Evolutionary conservation across 495 filamentous ascomycete genomes (phyloP).

Genomic region (Penicillium odoratum): DNA sequence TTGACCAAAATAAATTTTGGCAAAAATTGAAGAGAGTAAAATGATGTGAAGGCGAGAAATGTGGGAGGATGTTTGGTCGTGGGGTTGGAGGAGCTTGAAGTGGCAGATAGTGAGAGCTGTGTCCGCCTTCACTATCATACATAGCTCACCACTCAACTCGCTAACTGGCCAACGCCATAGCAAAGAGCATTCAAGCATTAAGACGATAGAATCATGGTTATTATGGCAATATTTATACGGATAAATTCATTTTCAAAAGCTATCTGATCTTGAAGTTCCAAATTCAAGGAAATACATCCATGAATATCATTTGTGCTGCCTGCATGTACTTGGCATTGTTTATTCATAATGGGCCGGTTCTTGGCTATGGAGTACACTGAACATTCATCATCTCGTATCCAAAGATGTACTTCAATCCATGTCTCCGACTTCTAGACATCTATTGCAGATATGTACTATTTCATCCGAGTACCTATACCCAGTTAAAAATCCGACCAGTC

Average conservation of each 20-base stretch:
- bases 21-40: not conserved
- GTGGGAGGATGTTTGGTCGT: slow-evolving; percentile 10
- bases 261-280: too few relatives aligned
- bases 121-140: slow-evolving; percentile 17
- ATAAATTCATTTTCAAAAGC: too few relatives aligned
- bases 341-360: too few relatives aligned
- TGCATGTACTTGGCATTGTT: too few relatives aligned
- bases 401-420: too few relatives aligned
- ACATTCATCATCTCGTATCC: too few relatives aligned
- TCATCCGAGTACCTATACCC: not conserved
- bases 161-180: slow-evolving; percentile 1
- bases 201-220: not conserved
- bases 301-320: too few relatives aligned
- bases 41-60: not conserved
- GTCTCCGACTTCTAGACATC: too few relatives aligned
- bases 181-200: not conserved
- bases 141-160: slow-evolving; percentile 1
- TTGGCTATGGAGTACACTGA: too few relatives aligned
- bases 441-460: not conserved
- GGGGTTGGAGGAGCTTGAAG: slow-evolving; percentile 23
- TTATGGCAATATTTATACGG: not conserved
- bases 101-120: slow-evolving; percentile 16
- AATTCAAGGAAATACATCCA: too few relatives aligned
- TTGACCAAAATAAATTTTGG: not conserved
- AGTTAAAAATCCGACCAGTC: slow-evolving; percentile 12